Evolutionary conservation across 192 early-diverging fungal species (phyloP), one percentile per base, ranked within the genome.

Genomic region (Rhizoclosmatium sp.): DNA sequence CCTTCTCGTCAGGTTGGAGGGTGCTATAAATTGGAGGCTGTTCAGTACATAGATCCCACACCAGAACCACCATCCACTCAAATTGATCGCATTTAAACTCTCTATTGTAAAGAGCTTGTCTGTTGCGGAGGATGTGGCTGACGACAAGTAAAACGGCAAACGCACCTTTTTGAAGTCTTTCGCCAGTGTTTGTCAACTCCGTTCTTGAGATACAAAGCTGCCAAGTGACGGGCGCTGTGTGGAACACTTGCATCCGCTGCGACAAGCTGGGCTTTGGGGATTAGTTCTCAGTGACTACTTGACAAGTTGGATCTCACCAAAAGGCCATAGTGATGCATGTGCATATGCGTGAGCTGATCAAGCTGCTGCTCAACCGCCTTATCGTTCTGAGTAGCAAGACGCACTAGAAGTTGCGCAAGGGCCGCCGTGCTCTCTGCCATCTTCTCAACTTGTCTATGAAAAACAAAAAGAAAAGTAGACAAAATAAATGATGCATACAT

Each of bases 101-200:
- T n/a, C 42, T 46, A 47, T 2, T 14, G 68, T 46, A 16, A 44
- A 46, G 16, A 70, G 39, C 65, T 14, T 40, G 40, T 5, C 3
- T 40, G 0, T 16, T 12, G 40, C 14, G 40, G 0, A 70, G 68
- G 31, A 40, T 12, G 31, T 31, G 31, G 31, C 31, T 31, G 31
- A 31, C 0, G 31, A 31, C 31, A 31, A 31, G 31, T 31, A 31
- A 31, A 31, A 31, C 31, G 31, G 31, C 54, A 56, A 56, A 69
- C 78, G 59, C 85, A 92, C 92, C 64, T 77, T 49, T 91, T 88
- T 82, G 83, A 84, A 2, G 92, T 87, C 75, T 89, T 93, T 66
- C 93, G 89, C 96, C 96, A 98, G 81, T 93, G 95, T 71, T 91
- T 91, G 80, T 97, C 94, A 46, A 98, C 89, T 3, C 94, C 94